phyloP scores from a whole-genome alignment of 768 basidiomycete genomes.

The Lentinula aciculospora region DNA sequence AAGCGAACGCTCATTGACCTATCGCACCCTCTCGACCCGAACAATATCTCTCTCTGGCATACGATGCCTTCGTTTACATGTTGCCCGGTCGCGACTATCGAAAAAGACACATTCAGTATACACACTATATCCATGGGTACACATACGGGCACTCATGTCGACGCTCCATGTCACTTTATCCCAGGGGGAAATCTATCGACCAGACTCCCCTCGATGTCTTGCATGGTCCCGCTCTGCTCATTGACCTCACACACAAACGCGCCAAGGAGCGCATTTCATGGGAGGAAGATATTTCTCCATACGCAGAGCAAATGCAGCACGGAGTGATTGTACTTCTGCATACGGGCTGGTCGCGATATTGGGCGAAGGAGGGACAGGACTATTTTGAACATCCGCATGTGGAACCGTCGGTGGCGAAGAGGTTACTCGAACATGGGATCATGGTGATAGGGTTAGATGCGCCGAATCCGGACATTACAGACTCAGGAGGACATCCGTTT shows the following conservation, averaged over 20 bases:
- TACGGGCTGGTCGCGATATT: constrained; percentile 64
- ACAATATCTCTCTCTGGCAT: constrained; percentile 41
- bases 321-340: constrained; percentile 49
- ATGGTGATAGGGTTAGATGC: constrained; percentile 57
- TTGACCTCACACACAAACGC: constrained; percentile 44
- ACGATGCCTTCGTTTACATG: constrained; percentile 47
- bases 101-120: constrained; percentile 43
- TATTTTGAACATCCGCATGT: constrained; percentile 69
- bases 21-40: constrained; percentile 39
- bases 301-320: constrained; percentile 28
- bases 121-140: constrained; percentile 52
- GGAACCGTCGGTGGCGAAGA: constrained; percentile 40
- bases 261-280: constrained; percentile 48
- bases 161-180: constrained; percentile 73
- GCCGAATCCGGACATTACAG: constrained; percentile 63
- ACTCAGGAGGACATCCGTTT: constrained; percentile 38
- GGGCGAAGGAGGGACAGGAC: constrained; percentile 24
- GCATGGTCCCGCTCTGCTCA: constrained; percentile 45
- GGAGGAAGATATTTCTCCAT: constrained; percentile 34
- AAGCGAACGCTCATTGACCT: constrained; percentile 35
- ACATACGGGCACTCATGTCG: constrained; percentile 76
- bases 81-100: constrained; percentile 31
- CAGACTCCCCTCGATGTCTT: constrained; percentile 50
- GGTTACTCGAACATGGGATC: constrained; percentile 45
- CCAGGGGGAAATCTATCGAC: constrained; percentile 50